phyloP scores from a whole-genome alignment of 306 rosid genomes.

The Quercus dentata region DNA sequence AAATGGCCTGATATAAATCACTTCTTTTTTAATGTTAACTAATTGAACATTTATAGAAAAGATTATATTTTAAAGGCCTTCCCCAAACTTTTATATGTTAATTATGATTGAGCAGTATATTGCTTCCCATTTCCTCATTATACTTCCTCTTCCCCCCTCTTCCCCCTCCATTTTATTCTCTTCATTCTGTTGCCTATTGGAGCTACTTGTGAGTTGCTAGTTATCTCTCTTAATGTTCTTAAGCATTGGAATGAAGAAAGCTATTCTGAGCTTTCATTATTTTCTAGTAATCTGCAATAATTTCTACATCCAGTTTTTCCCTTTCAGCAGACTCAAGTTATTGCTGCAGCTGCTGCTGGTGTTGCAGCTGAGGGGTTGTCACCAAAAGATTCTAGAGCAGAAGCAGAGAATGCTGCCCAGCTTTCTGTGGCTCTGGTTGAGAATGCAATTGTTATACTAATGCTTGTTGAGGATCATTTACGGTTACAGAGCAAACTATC shows the following conservation, averaged over 20 bases:
- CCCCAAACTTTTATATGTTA: background rate
- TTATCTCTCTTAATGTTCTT: background rate
- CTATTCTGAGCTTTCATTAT: background rate
- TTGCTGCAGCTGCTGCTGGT: slow-evolving; percentile 96
- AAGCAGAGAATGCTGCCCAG: slow-evolving; percentile 91
- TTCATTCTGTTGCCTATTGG: background rate
- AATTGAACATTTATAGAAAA: background rate
- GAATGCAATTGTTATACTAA: slow-evolving; percentile 92
- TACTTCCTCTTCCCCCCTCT: too few relatives aligned
- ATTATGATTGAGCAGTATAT: background rate
- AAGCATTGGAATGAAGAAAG: background rate
- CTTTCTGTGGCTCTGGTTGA: slow-evolving; percentile 93
- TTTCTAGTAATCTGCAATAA: slow-evolving; percentile 20
- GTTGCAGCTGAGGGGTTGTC: slow-evolving; percentile 93
- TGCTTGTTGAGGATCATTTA: slow-evolving; percentile 99
- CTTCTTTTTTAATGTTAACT: background rate
- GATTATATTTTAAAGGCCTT: background rate
- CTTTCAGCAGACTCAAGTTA: slow-evolving; percentile 81
- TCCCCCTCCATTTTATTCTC: background rate
- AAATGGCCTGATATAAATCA: background rate
- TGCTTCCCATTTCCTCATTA: background rate
- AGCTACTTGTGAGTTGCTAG: background rate
- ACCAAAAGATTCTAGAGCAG: slow-evolving; percentile 75
- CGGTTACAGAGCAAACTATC: slow-evolving; percentile 80
- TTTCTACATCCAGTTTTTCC: slow-evolving; percentile 42